phyloP scores from a whole-genome alignment of 2,329 filamentous ascomycete species.

The Periconia macrospinosa region DNA sequence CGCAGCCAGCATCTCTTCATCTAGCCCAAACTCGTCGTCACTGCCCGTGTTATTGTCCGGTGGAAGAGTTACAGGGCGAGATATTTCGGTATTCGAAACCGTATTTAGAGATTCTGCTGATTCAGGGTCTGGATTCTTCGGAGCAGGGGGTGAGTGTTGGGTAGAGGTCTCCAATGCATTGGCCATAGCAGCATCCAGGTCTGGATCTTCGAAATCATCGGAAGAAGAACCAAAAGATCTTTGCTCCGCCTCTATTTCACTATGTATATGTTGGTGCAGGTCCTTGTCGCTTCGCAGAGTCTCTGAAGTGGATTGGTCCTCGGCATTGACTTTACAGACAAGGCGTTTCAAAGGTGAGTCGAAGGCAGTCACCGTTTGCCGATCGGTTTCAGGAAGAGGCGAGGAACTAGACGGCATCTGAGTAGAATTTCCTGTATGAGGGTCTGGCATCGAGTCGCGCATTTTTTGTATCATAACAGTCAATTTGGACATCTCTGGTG shows the following conservation, averaged over 20 bases:
- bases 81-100: background rate
- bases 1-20: conserved; percentile 56
- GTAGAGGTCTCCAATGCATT: conserved; percentile 31
- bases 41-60: conserved; percentile 16
- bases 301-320: background rate
- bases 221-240: conserved; percentile 31
- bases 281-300: background rate
- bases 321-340: conserved; percentile 12
- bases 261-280: background rate
- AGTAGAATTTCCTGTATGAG: conserved; percentile 19
- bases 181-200: conserved; percentile 40
- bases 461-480: conserved; percentile 47
- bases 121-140: conserved; percentile 7
- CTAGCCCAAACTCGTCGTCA: conserved; percentile 50
- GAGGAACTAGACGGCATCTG: conserved; percentile 51
- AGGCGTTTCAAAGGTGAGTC: conserved; percentile 38
- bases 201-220: conserved; percentile 39
- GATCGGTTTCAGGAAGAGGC: conserved; percentile 44
- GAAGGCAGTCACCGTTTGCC: conserved; percentile 12
- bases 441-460: conserved; percentile 46
- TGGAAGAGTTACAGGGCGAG: conserved; percentile 2
- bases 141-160: conserved; percentile 1
- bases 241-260: conserved; percentile 4
- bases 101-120: conserved; percentile 12
- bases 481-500: conserved; percentile 29